These are phyloP conservation scores for Hanseniaspora nectarophila DNA, from an alignment of 805 yeast species.

Conservation along the genomic window DNA sequence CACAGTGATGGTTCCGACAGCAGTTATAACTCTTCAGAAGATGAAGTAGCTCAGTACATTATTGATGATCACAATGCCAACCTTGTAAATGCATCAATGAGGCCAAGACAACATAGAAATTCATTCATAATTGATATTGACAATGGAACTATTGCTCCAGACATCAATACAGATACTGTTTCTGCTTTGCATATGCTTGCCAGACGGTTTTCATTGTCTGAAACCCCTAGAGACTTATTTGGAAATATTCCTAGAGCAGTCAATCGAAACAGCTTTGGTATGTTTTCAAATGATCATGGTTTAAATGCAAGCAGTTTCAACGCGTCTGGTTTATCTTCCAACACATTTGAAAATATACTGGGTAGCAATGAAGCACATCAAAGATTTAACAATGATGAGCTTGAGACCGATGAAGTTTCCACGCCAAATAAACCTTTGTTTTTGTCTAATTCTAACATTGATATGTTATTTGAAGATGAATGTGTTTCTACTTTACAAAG, in stretches of 20 bases:
- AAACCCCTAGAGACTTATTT: background rate
- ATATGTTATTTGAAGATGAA: background rate
- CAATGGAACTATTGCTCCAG: background rate
- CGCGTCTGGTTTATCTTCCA: background rate
- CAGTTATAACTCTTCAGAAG: background rate
- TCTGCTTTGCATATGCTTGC: background rate
- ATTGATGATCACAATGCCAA: background rate
- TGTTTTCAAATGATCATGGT: background rate
- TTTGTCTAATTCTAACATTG: background rate
- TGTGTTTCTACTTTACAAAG: conserved; percentile 1
- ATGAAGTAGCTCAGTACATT: background rate
- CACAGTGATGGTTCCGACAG: background rate
- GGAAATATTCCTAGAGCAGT: background rate
- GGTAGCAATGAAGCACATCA: background rate
- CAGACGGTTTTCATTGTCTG: background rate
- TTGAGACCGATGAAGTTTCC: background rate
- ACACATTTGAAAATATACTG: background rate
- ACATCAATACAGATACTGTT: no score
- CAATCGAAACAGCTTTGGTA: background rate
- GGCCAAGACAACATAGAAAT: background rate
- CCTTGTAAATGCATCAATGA: background rate
- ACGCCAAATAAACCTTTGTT: background rate
- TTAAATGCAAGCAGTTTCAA: background rate
- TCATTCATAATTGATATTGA: background rate
- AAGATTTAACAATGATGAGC: background rate